Percentiles rank a stretch among this genome's conserved stretches.
phyloP scores from a whole-genome alignment of 495 filamentous ascomycete genomes.

The Xylaria acuta region DNA sequence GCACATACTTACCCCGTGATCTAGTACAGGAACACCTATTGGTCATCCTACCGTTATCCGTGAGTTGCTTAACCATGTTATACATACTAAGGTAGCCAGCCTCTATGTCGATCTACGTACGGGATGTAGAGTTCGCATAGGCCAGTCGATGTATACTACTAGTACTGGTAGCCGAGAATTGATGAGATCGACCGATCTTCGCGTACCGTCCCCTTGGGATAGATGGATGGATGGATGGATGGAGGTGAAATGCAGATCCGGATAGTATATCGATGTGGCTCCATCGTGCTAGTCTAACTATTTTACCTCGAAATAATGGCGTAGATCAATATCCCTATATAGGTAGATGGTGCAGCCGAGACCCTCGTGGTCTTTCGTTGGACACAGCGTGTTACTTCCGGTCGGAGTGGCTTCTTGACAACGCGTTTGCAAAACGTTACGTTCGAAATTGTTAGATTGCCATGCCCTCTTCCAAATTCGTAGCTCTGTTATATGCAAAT shows the following conservation, averaged over 20 bases:
- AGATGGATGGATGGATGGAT: background rate
- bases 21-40: too few species aligned
- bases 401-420: background rate
- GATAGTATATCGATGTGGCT: background rate
- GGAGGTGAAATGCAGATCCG: background rate
- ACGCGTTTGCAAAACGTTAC: background rate
- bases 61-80: background rate
- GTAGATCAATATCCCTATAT: background rate
- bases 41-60: background rate
- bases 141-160: too few species aligned
- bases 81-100: too few species aligned
- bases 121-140: background rate
- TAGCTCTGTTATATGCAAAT: background rate
- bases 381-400: background rate
- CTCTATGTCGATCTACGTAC: too few species aligned
- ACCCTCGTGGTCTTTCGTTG: background rate
- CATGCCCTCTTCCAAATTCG: background rate
- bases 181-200: background rate
- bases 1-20: too few species aligned
- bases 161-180: background rate
- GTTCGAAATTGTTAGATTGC: background rate
- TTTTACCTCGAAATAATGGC: background rate
- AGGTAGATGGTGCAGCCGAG: background rate
- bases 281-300: background rate
- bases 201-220: conserved; percentile 6